Percentiles rank a stretch among this genome's conserved stretches.
Conservation (phyloP, 805 yeast species). For the Wickerhamomyces sydowiorum region DNA sequence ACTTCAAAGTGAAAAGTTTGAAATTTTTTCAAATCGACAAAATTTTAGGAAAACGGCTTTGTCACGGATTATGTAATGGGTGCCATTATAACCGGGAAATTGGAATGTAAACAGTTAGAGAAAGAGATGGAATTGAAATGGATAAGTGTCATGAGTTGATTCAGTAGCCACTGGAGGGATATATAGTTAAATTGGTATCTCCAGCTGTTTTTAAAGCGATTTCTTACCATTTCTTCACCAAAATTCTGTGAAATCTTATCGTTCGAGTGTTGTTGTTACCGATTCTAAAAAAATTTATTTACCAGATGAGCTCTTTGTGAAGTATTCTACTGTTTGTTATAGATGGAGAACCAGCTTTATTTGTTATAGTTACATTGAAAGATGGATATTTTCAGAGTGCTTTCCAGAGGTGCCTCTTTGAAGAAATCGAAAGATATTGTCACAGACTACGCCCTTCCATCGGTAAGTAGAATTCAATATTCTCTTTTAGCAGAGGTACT, state of each 20-base stretch:
- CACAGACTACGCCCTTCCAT: slow-evolving; percentile 24
- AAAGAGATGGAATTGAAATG: too few relatives aligned
- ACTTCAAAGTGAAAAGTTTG: neutral
- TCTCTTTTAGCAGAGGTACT: slow-evolving; percentile 8
- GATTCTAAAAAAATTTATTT: neutral
- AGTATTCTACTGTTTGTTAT: too few relatives aligned
- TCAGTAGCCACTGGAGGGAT: too few relatives aligned
- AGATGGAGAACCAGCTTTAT: too few relatives aligned
- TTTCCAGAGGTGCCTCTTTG: slow-evolving; percentile 80
- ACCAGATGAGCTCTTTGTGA: neutral
- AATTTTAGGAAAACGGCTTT: neutral
- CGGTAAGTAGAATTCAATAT: slow-evolving; percentile 19
- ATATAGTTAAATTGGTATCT: too few relatives aligned
- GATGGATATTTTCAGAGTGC: slow-evolving; percentile 87
- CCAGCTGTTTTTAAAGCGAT: too few relatives aligned
- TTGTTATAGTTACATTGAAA: neutral
- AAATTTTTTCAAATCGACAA: neutral
- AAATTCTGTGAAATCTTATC: too few relatives aligned
- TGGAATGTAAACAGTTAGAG: too few relatives aligned
- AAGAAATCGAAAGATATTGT: slow-evolving; percentile 40
- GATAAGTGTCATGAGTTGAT: too few relatives aligned
- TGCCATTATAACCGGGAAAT: too few relatives aligned
- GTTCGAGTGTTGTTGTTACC: neutral
- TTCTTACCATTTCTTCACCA: too few relatives aligned
- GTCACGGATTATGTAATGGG: neutral